Conservation (phyloP, 1,284 basidiomycete genomes). For the Irpex lacteus region DNA sequence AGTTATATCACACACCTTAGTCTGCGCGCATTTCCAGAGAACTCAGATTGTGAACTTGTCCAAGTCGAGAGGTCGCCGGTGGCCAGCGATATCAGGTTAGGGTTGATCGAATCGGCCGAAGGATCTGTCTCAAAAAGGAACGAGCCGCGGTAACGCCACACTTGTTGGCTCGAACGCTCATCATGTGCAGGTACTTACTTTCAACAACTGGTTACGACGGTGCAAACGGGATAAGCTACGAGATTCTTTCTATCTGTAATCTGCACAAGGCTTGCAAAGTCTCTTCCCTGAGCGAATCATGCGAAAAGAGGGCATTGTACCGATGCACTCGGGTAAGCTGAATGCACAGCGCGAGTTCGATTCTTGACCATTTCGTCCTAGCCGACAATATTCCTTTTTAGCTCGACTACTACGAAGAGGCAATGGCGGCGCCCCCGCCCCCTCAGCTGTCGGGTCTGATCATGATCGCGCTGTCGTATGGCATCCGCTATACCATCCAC, state of each 20-base stretch:
- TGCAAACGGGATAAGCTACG: no score
- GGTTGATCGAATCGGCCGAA: not conserved
- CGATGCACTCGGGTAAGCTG: no score
- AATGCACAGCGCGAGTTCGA: not conserved
- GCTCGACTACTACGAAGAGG: not conserved
- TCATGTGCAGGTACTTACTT: no score
- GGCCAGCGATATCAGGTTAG: not conserved
- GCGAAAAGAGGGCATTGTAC: no score
- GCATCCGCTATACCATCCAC: not conserved
- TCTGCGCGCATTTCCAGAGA: not conserved
- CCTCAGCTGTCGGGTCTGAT: not conserved
- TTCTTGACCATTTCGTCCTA: not conserved
- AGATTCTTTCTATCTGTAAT: no score
- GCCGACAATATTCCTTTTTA: not conserved
- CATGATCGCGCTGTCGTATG: not conserved
- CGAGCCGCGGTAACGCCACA: not conserved
- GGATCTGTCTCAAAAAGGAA: not conserved
- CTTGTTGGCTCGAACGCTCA: not conserved
- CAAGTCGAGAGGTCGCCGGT: no score
- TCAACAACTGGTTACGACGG: no score
- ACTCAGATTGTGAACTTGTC: no score
- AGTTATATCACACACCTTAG: not conserved
- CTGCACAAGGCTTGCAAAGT: no score
- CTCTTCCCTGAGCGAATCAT: no score
- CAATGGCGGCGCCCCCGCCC: no score